Base-by-base conservation (phyloP, 495 filamentous ascomycete species). In the Aspergillus kassunensis region DNA sequence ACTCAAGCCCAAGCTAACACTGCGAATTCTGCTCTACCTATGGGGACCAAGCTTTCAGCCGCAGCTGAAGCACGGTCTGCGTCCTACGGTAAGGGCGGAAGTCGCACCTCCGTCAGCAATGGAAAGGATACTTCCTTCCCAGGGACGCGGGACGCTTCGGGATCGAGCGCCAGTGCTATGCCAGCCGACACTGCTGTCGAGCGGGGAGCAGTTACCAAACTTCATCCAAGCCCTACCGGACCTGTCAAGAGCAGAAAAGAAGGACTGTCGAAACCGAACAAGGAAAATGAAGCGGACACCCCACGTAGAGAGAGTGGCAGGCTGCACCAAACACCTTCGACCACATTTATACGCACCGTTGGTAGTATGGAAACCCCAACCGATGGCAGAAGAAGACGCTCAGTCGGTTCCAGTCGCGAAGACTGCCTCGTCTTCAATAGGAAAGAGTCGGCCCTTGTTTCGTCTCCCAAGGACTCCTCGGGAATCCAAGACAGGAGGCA, bases 241-340 rank as follows among this genome's bases (percentile, higher is more conserved):
- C 61, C 67, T 27, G 51, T 76, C 41, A 76, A 71, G 53, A 57
- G 73, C 47, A 71, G 67, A 40, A 78, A 78, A 50, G 75, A 75
- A 52, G 51, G 57, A 6, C 27, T 56, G 44, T 50, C 51, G 18
- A 41, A 48, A 10, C 55, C 56, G 10, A 59, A 63, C 19, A 63
- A 58, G 40, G 60, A 60, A 44, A 66, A 63, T 48, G 64, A 62
- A 39, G 46, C 25, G 1, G 58, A 64, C 23, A 54, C 48, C 6
- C 33, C 55, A 4, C 34, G 44, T 20, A 56, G 51, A 44, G 48
- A 48, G 2, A 58, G 48, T 30, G 51, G 58, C 19, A 59, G 57
- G 44, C 35, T 50, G 42, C 36, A 49, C 36, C 39, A 44, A 35
- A 54, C 53, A 19, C 55, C 53, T n/a, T 35, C 57, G 12, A 63